Evolutionary conservation across 495 filamentous ascomycete genomes (phyloP).

Genomic region (Penicillium taxi): DNA sequence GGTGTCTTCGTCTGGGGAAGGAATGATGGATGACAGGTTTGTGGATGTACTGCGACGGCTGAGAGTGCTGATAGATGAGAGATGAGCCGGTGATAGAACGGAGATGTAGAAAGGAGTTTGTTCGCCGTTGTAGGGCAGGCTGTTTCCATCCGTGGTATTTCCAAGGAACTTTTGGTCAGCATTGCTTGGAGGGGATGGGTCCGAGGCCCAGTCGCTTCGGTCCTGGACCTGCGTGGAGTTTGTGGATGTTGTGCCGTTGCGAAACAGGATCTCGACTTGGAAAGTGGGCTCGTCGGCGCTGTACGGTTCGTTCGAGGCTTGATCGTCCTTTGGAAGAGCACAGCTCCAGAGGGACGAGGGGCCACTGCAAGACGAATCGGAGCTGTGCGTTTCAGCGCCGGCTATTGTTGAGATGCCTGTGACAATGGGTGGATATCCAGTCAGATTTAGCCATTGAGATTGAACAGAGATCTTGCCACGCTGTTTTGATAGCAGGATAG

Average conservation of each 20-base stretch:
- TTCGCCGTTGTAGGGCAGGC: conserved; percentile 46
- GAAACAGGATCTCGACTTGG: conserved; percentile 68
- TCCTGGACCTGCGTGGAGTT: conserved; percentile 13
- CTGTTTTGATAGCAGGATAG: conserved; percentile 50
- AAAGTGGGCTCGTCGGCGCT: conserved; percentile 64
- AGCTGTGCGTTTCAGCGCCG: conserved; percentile 49
- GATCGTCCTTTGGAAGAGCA: conserved; percentile 62
- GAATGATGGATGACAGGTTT: conserved; percentile 42
- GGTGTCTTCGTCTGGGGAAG: conserved; percentile 48
- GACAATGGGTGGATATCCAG: conserved; percentile 76
- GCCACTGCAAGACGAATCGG: conserved; percentile 56
- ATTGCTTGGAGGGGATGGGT: conserved; percentile 55
- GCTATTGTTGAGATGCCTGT: conserved; percentile 72
- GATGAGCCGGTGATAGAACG: conserved; percentile 28
- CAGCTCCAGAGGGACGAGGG: conserved; percentile 76
- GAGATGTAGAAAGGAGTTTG: conserved; percentile 47
- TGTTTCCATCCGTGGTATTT: conserved; percentile 70
- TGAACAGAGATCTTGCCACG: conserved; percentile 34
- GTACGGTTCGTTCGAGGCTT: conserved; percentile 51
- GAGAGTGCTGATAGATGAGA: conserved; percentile 16
- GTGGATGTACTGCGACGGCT: conserved; percentile 21
- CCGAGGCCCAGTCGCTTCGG: conserved; percentile 39
- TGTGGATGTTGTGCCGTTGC: conserved; percentile 53
- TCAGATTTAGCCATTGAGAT: conserved; percentile 71
- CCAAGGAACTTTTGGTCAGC: conserved; percentile 72